phyloP scores from a whole-genome alignment of 352 stramenopile genomes.

The Phytophthora megakarya region DNA sequence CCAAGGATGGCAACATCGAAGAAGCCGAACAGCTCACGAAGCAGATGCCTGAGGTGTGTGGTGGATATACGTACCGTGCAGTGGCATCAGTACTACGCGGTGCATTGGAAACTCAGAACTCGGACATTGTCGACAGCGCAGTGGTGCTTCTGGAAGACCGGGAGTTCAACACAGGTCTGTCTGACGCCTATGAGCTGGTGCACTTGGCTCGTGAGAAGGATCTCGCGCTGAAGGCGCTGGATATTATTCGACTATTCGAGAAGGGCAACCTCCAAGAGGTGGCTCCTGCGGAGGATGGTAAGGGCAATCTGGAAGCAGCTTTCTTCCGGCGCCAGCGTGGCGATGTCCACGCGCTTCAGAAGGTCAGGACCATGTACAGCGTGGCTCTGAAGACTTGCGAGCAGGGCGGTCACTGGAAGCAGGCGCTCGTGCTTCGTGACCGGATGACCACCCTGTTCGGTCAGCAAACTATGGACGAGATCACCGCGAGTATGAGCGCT shows the following conservation, averaged over 20 bases:
- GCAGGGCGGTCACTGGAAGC: constrained; percentile 62
- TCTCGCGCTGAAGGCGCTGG: constrained; percentile 39
- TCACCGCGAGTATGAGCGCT: constrained; percentile 11
- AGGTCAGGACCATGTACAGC: constrained; percentile 64
- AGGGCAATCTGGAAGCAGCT: constrained; percentile 33
- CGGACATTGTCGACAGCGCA: constrained; percentile 33
- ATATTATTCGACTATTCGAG: constrained; percentile 61
- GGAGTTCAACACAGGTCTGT: constrained; percentile 43
- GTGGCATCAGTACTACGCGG: constrained; percentile 47
- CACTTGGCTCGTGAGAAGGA: constrained; percentile 54
- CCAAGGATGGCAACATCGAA: constrained; percentile 39
- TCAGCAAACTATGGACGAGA: constrained; percentile 39
- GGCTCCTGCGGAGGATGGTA: constrained; percentile 30
- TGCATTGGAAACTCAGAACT: constrained; percentile 32
- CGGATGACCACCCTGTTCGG: constrained; percentile 50
- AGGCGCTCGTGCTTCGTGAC: constrained; percentile 55
- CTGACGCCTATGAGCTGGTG: constrained; percentile 59
- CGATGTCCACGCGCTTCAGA: constrained; percentile 42
- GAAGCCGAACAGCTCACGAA: constrained; percentile 42
- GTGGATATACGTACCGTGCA: constrained; percentile 52
- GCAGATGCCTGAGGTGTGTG: constrained; percentile 46
- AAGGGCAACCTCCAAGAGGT: constrained; percentile 42
- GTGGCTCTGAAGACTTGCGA: constrained; percentile 56
- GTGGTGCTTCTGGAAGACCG: constrained; percentile 49
- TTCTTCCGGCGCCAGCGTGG: constrained; percentile 23